Percentiles rank a stretch among this genome's conserved stretches.
phyloP scores from a whole-genome alignment of 805 yeast species.

The Tetrapisispora pingtungensis region DNA sequence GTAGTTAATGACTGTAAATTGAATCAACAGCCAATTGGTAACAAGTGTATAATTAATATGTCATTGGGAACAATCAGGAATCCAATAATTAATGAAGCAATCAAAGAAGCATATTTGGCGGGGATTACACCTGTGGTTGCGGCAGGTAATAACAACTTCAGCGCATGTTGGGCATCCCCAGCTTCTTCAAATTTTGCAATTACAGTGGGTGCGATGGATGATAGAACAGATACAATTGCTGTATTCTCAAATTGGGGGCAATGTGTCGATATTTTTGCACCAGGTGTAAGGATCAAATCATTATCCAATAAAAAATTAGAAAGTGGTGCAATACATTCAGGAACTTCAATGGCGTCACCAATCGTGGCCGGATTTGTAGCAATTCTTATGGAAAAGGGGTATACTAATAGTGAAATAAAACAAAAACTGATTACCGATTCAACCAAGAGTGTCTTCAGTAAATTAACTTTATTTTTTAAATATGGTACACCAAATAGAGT shows the following conservation, averaged over 20 bases:
- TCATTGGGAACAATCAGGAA: conserved; percentile 72
- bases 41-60: conserved; percentile 61
- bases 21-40: conserved; percentile 9
- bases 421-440: conserved; percentile 36
- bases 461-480: conserved; percentile 35
- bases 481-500: conserved; percentile 54
- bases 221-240: conserved; percentile 58
- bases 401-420: conserved; percentile 34
- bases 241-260: conserved; percentile 84
- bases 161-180: conserved; percentile 83
- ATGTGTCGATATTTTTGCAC: conserved; percentile 79
- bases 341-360: conserved; percentile 80
- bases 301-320: conserved; percentile 30
- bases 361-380: conserved; percentile 59
- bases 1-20: conserved; percentile 47
- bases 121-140: conserved; percentile 73
- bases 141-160: conserved; percentile 73
- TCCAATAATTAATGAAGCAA: conserved; percentile 59
- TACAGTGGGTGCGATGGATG: conserved; percentile 87
- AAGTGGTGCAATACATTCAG: conserved; percentile 37
- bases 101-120: conserved; percentile 60
- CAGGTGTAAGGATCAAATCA: conserved; percentile 64
- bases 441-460: conserved; percentile 38
- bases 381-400: conserved; percentile 43
- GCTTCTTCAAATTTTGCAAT: conserved; percentile 67